Base-by-base conservation (phyloP, 2,329 filamentous ascomycete genomes). In the Ophiostoma sp. region DNA sequence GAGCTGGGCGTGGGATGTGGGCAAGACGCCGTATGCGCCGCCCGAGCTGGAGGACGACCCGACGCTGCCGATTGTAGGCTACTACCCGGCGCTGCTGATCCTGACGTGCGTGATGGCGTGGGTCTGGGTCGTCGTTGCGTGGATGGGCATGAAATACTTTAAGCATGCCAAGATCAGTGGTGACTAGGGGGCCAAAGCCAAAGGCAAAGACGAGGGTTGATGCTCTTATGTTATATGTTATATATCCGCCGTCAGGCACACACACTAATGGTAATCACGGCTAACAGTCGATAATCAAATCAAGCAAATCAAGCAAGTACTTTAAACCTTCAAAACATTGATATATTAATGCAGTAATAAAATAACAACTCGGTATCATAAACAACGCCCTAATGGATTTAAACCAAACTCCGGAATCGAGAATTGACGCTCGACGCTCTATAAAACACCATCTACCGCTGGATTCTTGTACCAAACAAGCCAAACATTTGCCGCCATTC, bases 121-220 rank as follows among this genome's bases (percentile, higher is more conserved):
- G 95, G 93, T 98, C 6, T 99, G 95, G 95, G 95, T 98, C 23
- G 88, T 97, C 15, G 89, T 96, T 71, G 95, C 96, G 13, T 99
- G 95, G 95, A 90, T 98, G 67, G 95, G 95, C 33, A 98, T 99
- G 94, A 99, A 99, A 79, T 98, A 98, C 79, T 99, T 99, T 78
- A 89, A 94, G 75, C 95, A 99, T 83, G 94, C 95, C 44, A 97
- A 97, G 82, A 96, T 98, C 71, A 87, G 82, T 70, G 85, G 85
- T 41, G 86, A 88, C 77, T 92, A 35, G 27, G 54, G 4, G 27
- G 54, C 2, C 44, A 13, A 11, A 5, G 36, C 8, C 39, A 13
- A 13, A 11, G 13, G 13, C 2, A 35, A 17, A 31, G 10, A 60
- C 15, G 4, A 27, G 4, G 13, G 3, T 27, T 4, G n/a, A 57